Evolutionary conservation across 1,284 basidiomycete species (phyloP).

Genomic region (Coriolopsis trogii): DNA sequence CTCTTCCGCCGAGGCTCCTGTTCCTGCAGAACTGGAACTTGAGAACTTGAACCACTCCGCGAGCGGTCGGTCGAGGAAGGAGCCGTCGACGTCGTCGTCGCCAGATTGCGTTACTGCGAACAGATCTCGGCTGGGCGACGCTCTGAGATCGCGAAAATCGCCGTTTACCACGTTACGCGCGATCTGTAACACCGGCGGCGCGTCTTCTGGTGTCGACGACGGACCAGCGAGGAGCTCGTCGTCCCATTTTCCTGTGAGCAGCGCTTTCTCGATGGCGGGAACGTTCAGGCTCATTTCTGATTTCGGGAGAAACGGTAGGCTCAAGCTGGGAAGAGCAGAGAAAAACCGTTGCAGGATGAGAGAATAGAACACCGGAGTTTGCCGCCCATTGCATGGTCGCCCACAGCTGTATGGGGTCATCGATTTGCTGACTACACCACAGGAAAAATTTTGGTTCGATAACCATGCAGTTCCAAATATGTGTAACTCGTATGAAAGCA

Average conservation of each 20-base stretch:
- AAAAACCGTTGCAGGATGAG: constrained; percentile 17
- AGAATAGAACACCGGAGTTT: constrained; percentile 18
- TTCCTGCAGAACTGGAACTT: no score
- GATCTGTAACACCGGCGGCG: constrained; percentile 28
- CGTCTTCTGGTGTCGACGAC: constrained; percentile 29
- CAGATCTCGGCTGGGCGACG: constrained; percentile 47
- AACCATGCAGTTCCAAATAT: not conserved
- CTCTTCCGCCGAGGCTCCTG: constrained; percentile 29
- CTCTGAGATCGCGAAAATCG: constrained; percentile 50
- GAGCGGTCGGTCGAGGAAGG: constrained; percentile 39
- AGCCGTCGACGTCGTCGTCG: no score
- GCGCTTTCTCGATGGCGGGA: constrained; percentile 48
- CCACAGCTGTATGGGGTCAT: constrained; percentile 12
- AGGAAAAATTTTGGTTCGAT: no score
- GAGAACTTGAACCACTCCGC: constrained; percentile 38
- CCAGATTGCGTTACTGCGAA: constrained; percentile 39
- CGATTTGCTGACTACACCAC: constrained; percentile 15
- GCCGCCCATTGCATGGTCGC: constrained; percentile 21
- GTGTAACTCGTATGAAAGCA: not conserved
- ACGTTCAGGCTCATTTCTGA: constrained; percentile 38
- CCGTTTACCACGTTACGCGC: constrained; percentile 40
- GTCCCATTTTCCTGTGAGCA: constrained; percentile 59
- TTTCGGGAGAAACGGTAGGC: constrained; percentile 4
- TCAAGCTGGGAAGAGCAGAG: constrained; percentile 1
- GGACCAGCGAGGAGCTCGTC: constrained; percentile 43